A percentile compares a stretch with the other conserved stretches of the same genome.
These are phyloP conservation scores for Exophiala phaeomuriformis DNA, from an alignment of 2,329 filamentous ascomycete genomes.

Conservation along the genomic window DNA sequence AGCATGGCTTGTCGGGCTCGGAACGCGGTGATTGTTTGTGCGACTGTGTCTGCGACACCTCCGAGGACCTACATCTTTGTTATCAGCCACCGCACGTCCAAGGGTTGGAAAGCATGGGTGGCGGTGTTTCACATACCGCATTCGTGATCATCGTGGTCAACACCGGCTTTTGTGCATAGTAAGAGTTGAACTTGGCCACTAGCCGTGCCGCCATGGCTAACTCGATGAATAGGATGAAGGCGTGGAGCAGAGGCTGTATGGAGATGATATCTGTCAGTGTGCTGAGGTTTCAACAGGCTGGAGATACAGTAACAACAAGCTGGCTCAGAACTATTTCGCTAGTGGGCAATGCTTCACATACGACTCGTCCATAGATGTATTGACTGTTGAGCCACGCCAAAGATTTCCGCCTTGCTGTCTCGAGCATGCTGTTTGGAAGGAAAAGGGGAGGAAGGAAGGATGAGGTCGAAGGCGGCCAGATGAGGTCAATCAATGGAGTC, in stretches of 20 bases:
- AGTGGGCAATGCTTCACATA: slow-evolving; percentile 14
- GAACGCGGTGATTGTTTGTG: slow-evolving; percentile 82
- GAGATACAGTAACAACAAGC: not conserved
- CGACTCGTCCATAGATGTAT: slow-evolving; percentile 37
- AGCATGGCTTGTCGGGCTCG: slow-evolving; percentile 53
- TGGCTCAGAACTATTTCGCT: not conserved
- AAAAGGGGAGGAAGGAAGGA: slow-evolving; percentile 22
- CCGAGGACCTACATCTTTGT: slow-evolving; percentile 14
- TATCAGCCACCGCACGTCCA: not conserved
- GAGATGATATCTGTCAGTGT: slow-evolving; percentile 1
- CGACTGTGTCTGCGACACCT: slow-evolving; percentile 82
- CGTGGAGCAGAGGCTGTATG: slow-evolving; percentile 73
- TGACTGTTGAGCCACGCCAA: slow-evolving; percentile 41
- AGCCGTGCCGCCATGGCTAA: slow-evolving; percentile 79
- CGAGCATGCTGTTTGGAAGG: slow-evolving; percentile 34
- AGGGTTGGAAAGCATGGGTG: too few relatives aligned
- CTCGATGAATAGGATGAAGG: slow-evolving; percentile 76
- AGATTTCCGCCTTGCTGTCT: slow-evolving; percentile 35
- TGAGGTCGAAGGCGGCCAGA: slow-evolving; percentile 19
- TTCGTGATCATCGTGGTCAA: slow-evolving; percentile 99
- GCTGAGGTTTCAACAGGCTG: not conserved
- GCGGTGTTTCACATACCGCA: slow-evolving; percentile 51
- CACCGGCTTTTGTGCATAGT: slow-evolving; percentile 87
- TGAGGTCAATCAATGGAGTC: slow-evolving; percentile 1
- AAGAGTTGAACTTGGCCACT: slow-evolving; percentile 80